A percentile compares a stretch with the other conserved stretches of the same genome.
Conservation (phyloP, 768 basidiomycete species). For the Boletus huronensis region DNA sequence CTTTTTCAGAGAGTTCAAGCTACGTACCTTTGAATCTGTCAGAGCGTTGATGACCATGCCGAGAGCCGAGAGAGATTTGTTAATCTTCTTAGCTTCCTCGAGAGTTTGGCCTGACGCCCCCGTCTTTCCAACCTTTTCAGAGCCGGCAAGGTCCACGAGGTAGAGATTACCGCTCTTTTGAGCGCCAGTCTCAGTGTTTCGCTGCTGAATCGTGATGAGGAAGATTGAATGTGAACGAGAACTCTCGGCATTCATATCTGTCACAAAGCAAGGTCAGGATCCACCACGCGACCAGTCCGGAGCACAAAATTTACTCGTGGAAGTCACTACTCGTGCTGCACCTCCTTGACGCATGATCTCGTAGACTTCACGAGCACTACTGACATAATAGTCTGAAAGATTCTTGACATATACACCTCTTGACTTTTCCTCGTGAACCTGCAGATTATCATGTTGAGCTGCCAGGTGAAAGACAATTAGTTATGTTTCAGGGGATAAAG, state of each 20-base stretch:
- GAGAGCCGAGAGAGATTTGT: slow-evolving; percentile 94
- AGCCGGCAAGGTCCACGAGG: slow-evolving; percentile 96
- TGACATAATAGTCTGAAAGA: slow-evolving; percentile 96
- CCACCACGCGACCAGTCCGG: not conserved
- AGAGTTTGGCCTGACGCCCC: slow-evolving; percentile 98
- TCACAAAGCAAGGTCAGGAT: slow-evolving; percentile 2
- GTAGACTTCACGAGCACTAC: slow-evolving; percentile 92
- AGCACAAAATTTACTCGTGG: slow-evolving; percentile 71
- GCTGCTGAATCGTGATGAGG: slow-evolving; percentile 93
- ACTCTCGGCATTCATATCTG: slow-evolving; percentile 99
- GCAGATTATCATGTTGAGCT: slow-evolving; percentile 98
- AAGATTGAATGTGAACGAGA: slow-evolving; percentile 99
- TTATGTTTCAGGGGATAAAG: not conserved
- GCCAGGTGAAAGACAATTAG: slow-evolving; percentile 10
- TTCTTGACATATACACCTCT: slow-evolving; percentile 98
- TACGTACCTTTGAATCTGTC: slow-evolving; percentile 86
- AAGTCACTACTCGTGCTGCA: slow-evolving; percentile 83
- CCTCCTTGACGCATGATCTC: slow-evolving; percentile 99
- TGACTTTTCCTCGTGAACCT: slow-evolving; percentile 97
- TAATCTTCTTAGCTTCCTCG: slow-evolving; percentile 99
- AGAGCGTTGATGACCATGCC: slow-evolving; percentile 99
- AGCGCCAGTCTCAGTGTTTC: slow-evolving; percentile 93
- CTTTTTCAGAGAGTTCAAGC: not conserved
- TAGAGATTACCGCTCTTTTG: slow-evolving; percentile 97
- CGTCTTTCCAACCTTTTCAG: slow-evolving; percentile 99